These are phyloP conservation scores for Aspergillus unguis DNA, from an alignment of 2,329 filamentous ascomycete genomes.

Conservation along the genomic window DNA sequence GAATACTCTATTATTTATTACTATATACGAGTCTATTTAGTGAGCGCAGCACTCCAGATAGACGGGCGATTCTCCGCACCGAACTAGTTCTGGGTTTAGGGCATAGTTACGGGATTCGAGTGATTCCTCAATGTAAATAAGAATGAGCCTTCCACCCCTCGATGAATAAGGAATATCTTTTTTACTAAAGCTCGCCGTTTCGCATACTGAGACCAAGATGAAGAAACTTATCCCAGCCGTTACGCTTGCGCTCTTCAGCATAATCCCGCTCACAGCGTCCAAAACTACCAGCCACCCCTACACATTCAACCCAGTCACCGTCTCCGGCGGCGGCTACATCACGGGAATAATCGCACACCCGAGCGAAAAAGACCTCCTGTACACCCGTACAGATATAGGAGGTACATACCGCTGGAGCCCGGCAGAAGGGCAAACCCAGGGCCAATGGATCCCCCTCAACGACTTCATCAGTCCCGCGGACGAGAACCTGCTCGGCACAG, in stretches of 20 bases:
- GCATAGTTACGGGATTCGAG: too few species aligned
- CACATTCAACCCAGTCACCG: conserved; percentile 12
- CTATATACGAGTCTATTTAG: too few species aligned
- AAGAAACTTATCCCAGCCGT: neutral
- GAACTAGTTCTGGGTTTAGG: neutral
- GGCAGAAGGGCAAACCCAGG: neutral
- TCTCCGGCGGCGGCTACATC: conserved; percentile 17
- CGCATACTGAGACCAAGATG: neutral
- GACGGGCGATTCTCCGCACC: conserved; percentile 8
- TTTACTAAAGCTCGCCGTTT: too few species aligned
- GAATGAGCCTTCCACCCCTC: neutral
- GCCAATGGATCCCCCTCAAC: conserved; percentile 17
- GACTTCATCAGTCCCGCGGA: conserved; percentile 14
- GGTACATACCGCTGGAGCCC: conserved; percentile 15
- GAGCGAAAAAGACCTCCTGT: conserved; percentile 14
- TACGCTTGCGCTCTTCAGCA: neutral
- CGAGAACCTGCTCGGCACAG: conserved; percentile 16
- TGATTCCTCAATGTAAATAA: neutral
- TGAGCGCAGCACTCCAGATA: neutral
- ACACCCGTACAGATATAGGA: conserved; percentile 15
- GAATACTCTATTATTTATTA: too few species aligned
- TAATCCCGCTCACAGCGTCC: neutral
- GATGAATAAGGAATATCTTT: too few species aligned
- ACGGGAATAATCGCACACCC: conserved; percentile 16
- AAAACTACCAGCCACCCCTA: conserved; percentile 9